Base-by-base conservation (phyloP, 495 filamentous ascomycete species). In the Penicillium turbatum region DNA sequence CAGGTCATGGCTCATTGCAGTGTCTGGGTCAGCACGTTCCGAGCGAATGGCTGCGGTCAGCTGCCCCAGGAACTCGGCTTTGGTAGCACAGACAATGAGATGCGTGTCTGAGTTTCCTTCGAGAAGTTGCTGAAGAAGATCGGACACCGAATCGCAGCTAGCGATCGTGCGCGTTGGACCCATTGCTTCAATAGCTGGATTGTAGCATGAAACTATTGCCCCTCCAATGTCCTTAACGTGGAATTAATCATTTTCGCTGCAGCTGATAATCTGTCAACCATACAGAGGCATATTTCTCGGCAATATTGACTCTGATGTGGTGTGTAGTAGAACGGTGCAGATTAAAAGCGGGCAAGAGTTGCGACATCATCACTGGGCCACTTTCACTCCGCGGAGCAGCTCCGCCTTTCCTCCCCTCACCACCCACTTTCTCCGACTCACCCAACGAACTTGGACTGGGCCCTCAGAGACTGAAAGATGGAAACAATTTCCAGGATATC, bases 401-500 rank as follows among this genome's bases (percentile, higher is more conserved):
- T 57, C 61, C 61, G 52, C 61, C 56, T 56, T 60, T 36, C 44
- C 44, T 44, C 50, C 47, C 60, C 52, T 46, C 48, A 49, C 29
- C 51, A 50, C 54, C 51, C 41, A 43, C 47, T 59, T 60, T 59
- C 53, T 41, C 46, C 56, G 48, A 53, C 48, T 32, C 54, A 48
- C 12, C 41, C 27, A 47, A 35, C 52, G 51, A 56, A 27, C 49
- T 56, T 32, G 55, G 48, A 62, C 45, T 54, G 62, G 66, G 62
- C 46, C 46, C 44, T 64, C 43, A 35, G 59, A 62, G 39, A 44
- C 41, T 59, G 40, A 44, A 66, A 60, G 49, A 92, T 98, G 93
- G 93, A 97, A 77, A 95, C 93, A n/a, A 90, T 97, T 57, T 91
- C 93, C 16, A 78, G 88, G 60, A 96, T 97, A 68, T 95, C 92